Conservation (phyloP, 805 yeast genomes). For the Zygoascus flipseniorum region DNA sequence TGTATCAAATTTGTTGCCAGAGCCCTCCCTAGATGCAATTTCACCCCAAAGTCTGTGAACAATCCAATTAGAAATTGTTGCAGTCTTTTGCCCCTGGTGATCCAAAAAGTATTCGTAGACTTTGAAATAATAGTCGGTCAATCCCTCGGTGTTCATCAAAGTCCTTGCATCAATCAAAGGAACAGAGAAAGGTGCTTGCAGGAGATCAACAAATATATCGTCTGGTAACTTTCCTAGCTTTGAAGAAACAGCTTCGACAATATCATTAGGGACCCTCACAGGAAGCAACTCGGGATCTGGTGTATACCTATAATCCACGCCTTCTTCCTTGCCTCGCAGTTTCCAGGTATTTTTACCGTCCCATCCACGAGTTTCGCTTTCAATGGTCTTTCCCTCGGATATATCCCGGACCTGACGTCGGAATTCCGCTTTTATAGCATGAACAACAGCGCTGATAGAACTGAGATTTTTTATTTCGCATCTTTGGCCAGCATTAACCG, state of each 20-base stretch:
- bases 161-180: conserved; percentile 70
- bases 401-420: conserved; percentile 53
- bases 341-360: conserved; percentile 62
- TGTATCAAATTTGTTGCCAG: conserved; percentile 29
- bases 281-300: conserved; percentile 87
- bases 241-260: conserved; percentile 35
- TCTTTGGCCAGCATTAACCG: conserved; percentile 57
- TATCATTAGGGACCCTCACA: conserved; percentile 37
- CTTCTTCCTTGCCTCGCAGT: conserved; percentile 68
- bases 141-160: conserved; percentile 42
- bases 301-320: conserved; percentile 84
- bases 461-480: conserved; percentile 89
- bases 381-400: conserved; percentile 29
- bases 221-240: conserved; percentile 55
- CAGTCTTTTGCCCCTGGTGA: conserved; percentile 19
- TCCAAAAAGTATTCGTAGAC: conserved; percentile 29
- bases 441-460: conserved; percentile 68
- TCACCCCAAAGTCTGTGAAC: conserved; percentile 74
- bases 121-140: conserved; percentile 46
- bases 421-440: conserved; percentile 67
- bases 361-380: conserved; percentile 88
- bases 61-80: conserved; percentile 63
- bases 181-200: conserved; percentile 43
- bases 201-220: conserved; percentile 38
- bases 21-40: conserved; percentile 36